Percentiles rank a stretch among this genome's conserved stretches.
phyloP scores from a whole-genome alignment of 208 protist genomes.

The Wallacemonas sp. region DNA sequence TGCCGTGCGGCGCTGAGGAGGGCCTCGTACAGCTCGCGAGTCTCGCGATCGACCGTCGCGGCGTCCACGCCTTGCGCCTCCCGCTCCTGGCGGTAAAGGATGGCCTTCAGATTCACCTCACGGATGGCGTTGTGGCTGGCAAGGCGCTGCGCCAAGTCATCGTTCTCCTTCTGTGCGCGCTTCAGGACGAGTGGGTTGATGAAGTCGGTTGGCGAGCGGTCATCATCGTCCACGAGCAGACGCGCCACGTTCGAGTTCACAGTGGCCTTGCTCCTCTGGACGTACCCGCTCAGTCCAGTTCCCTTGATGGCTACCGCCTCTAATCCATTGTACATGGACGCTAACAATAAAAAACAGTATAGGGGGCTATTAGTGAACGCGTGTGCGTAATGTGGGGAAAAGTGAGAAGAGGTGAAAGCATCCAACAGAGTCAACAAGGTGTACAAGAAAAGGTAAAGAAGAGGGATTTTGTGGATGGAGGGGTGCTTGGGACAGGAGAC shows the following conservation, averaged over 20 bases:
- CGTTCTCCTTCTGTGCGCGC: conserved; percentile 75
- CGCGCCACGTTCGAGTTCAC: conserved; percentile 20
- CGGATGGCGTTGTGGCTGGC: conserved; percentile 59
- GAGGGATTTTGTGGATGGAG: too few species aligned
- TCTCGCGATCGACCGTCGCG: conserved; percentile 65
- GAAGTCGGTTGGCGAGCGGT: conserved; percentile 24
- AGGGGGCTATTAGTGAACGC: too few species aligned
- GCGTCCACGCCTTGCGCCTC: conserved; percentile 38
- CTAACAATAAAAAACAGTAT: conserved; percentile 6
- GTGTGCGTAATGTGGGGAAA: too few species aligned
- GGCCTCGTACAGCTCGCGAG: conserved; percentile 49
- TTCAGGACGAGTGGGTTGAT: conserved; percentile 72
- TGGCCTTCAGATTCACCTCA: conserved; percentile 51
- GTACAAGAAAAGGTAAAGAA: too few species aligned
- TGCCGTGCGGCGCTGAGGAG: conserved; percentile 37
- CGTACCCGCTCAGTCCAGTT: conserved; percentile 83
- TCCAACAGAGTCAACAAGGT: too few species aligned
- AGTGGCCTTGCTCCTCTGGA: conserved; percentile 76
- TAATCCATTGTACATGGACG: conserved; percentile 84
- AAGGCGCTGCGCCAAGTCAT: conserved; percentile 56
- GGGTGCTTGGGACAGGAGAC: too few species aligned
- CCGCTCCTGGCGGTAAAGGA: conserved; percentile 78
- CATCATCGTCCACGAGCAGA: conserved; percentile 26
- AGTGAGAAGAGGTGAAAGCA: conserved; percentile 1
- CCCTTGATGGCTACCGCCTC: conserved; percentile 69